These are phyloP conservation scores for Heterobasidion annosum DNA, from an alignment of 1,284 basidiomycete genomes.

Conservation along the genomic window DNA sequence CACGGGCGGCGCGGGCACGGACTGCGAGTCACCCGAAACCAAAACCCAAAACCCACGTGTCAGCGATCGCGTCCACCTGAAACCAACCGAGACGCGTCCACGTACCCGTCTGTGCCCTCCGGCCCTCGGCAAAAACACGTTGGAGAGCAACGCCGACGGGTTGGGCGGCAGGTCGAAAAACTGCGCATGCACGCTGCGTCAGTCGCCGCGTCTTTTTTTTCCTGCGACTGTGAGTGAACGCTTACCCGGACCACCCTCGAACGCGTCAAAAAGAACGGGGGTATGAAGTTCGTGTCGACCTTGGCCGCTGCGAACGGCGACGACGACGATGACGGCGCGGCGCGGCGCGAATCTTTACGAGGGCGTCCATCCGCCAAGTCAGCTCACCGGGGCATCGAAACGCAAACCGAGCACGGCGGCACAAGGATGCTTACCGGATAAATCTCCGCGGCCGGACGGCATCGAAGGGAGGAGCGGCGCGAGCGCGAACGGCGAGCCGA, in stretches of 20 bases:
- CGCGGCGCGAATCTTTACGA: background rate
- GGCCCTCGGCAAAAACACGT: slow-evolving; percentile 3
- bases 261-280: background rate
- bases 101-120: background rate
- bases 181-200: background rate
- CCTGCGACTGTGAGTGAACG: background rate
- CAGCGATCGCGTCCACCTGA: no score
- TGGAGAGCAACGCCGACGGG: background rate
- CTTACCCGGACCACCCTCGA: slow-evolving; percentile 8
- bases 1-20: background rate
- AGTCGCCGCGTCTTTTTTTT: background rate
- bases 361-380: background rate
- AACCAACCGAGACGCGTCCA: no score
- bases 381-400: background rate
- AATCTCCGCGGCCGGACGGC: no score
- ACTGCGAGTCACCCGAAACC: background rate
- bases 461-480: background rate
- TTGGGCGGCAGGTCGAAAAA: background rate
- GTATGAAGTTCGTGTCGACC: background rate
- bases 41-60: background rate
- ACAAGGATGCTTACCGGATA: no score
- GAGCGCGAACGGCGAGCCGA: background rate
- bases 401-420: no score
- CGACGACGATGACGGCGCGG: background rate
- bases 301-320: background rate